Evolutionary conservation across 1,139 yeast species (phyloP).

Genomic region (Yamadazyma conglobata): DNA sequence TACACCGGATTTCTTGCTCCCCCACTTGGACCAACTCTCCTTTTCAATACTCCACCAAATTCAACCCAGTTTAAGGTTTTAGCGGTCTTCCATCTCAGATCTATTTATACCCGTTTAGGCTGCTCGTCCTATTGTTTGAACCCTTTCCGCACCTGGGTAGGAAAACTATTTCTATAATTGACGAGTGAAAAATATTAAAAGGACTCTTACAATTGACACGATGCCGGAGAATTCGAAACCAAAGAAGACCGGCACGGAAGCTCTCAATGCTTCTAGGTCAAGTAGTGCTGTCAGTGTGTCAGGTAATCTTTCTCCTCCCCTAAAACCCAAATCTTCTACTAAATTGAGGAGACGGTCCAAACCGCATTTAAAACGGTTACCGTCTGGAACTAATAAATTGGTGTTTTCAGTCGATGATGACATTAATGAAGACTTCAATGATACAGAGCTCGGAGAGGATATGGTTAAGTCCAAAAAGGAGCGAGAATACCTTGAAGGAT

Average conservation of each 20-base stretch:
- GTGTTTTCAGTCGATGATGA: constrained; percentile 78
- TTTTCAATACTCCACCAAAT: too few relatives aligned
- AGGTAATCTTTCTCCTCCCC: constrained; percentile 13
- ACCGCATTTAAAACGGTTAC: constrained; percentile 25
- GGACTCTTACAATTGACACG: too few relatives aligned
- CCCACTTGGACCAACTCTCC: too few relatives aligned
- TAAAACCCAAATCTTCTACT: constrained; percentile 13
- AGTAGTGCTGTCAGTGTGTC: constrained; percentile 1
- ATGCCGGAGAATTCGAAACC: constrained; percentile 6
- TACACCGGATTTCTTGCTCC: too few relatives aligned
- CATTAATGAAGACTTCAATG: constrained; percentile 46
- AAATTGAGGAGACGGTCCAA: constrained; percentile 18
- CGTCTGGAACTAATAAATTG: constrained; percentile 26
- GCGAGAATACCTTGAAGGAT: constrained; percentile 68
- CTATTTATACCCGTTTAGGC: too few relatives aligned
- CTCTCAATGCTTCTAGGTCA: not conserved
- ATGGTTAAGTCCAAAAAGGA: constrained; percentile 30
- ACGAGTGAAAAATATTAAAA: too few relatives aligned
- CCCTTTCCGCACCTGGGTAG: too few relatives aligned
- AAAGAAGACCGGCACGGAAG: constrained; percentile 3
- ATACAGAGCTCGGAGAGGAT: constrained; percentile 30
- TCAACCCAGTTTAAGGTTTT: too few relatives aligned
- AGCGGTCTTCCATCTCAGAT: too few relatives aligned
- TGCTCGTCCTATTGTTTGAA: too few relatives aligned
- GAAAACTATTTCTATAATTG: too few relatives aligned